These are phyloP conservation scores for Xerocomellus intermedius DNA, from an alignment of 768 basidiomycete genomes.

Conservation along the genomic window DNA sequence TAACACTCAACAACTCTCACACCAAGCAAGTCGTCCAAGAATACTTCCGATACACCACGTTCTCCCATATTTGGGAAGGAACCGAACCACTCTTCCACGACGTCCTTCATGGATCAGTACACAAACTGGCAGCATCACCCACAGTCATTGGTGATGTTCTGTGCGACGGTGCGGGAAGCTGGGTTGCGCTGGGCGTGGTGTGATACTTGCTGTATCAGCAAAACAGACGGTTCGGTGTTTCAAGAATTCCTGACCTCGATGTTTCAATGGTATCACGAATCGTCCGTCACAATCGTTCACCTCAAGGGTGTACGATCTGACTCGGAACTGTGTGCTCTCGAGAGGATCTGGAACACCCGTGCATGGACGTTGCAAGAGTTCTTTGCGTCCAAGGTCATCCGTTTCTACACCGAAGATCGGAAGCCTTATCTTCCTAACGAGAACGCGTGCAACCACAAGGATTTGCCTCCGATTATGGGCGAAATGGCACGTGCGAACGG, in stretches of 20 bases:
- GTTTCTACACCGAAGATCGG: neutral
- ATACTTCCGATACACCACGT: conserved; percentile 1
- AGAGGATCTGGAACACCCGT: neutral
- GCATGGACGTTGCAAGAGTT: neutral
- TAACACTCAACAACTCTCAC: neutral
- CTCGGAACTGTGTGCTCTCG: neutral
- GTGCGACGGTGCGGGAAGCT: neutral
- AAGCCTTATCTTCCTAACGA: neutral
- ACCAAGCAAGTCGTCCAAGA: neutral
- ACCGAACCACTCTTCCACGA: neutral
- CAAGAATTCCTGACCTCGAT: neutral
- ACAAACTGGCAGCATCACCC: neutral
- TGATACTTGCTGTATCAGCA: conserved; percentile 17
- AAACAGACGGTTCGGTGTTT: neutral
- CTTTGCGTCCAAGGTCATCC: neutral
- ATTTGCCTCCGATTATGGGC: neutral
- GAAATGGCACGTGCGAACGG: neutral
- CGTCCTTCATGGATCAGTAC: neutral
- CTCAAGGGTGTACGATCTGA: neutral
- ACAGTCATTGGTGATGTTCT: neutral
- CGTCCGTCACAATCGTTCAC: neutral
- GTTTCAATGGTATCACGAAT: neutral
- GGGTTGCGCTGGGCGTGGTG: conserved; percentile 10
- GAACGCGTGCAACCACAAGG: neutral
- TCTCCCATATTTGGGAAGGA: conserved; percentile 10